Evolutionary conservation across 2,329 filamentous ascomycete genomes (phyloP).

Genomic region (Fusarium sterilihyphosum): DNA sequence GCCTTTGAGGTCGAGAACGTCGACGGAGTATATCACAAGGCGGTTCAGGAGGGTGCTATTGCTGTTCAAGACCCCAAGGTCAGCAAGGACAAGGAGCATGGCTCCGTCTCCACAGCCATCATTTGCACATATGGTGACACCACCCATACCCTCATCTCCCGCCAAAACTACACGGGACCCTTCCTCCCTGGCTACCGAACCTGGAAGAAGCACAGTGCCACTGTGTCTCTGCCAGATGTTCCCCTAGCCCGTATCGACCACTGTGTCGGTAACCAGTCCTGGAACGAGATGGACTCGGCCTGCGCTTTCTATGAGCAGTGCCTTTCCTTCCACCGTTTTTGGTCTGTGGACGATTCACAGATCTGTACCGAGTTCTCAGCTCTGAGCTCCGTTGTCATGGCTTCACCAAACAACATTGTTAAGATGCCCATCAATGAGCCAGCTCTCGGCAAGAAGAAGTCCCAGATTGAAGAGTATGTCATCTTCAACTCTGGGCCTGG

Average conservation of each 20-base stretch:
- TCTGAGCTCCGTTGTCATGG: conserved; percentile 90
- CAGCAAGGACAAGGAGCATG: conserved; percentile 66
- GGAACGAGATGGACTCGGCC: conserved; percentile 82
- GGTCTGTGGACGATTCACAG: conserved; percentile 92
- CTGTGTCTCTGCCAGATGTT: conserved; percentile 67
- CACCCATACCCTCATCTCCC: conserved; percentile 88
- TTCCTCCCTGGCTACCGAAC: conserved; percentile 87
- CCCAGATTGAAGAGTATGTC: conserved; percentile 94
- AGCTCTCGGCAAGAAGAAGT: conserved; percentile 87
- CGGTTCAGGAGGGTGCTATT: conserved; percentile 71
- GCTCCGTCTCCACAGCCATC: conserved; percentile 77
- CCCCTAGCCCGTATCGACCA: conserved; percentile 85
- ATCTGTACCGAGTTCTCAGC: conserved; percentile 95
- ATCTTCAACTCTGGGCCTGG: conserved; percentile 90
- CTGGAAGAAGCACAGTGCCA: conserved; percentile 53
- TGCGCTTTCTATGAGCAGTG: conserved; percentile 84
- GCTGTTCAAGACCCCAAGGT: conserved; percentile 70
- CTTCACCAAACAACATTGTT: conserved; percentile 82
- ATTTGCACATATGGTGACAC: conserved; percentile 96
- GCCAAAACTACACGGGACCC: conserved; percentile 72
- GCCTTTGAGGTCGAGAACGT: conserved; percentile 95
- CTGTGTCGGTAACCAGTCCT: conserved; percentile 97
- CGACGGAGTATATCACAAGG: conserved; percentile 78
- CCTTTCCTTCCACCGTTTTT: conserved; percentile 95
- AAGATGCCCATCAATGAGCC: conserved; percentile 99